Percentiles rank a stretch among this genome's conserved stretches.
phyloP scores from a whole-genome alignment of 768 basidiomycete species.

The Lactifluus subvellereus region DNA sequence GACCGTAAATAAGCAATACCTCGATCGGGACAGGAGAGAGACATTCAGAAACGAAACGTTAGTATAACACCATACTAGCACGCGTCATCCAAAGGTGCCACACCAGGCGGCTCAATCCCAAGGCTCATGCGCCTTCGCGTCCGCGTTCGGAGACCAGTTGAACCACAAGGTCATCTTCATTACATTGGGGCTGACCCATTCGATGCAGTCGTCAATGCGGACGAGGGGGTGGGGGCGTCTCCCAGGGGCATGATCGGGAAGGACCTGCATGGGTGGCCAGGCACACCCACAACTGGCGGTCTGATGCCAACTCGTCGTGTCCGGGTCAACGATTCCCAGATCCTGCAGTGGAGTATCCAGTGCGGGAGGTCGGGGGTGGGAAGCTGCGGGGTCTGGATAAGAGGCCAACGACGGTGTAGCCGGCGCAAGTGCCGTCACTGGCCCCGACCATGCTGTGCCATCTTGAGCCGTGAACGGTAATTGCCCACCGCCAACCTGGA shows the following conservation, averaged over 20 bases:
- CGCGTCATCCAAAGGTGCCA: background rate
- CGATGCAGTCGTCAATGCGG: slow-evolving; percentile 6
- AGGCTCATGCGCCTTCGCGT: background rate
- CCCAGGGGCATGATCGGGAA: background rate
- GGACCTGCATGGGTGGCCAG: background rate
- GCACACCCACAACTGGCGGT: background rate
- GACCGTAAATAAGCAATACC: background rate
- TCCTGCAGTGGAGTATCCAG: background rate
- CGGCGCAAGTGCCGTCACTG: background rate
- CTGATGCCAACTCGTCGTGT: background rate
- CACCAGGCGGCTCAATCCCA: slow-evolving; percentile 1
- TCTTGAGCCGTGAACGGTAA: background rate
- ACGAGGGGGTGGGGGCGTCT: background rate
- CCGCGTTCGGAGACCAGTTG: slow-evolving; percentile 15
- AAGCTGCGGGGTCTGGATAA: background rate
- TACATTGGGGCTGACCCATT: background rate
- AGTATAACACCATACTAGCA: background rate
- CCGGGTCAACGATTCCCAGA: background rate
- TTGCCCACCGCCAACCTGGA: background rate
- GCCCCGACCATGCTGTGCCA: background rate
- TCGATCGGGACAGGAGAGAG: background rate
- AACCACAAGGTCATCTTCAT: slow-evolving; percentile 11
- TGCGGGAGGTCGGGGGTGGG: background rate
- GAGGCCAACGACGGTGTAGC: background rate
- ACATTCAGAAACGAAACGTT: background rate